phyloP scores from a whole-genome alignment of 352 stramenopile genomes.

The Phytopythium boreale region DNA sequence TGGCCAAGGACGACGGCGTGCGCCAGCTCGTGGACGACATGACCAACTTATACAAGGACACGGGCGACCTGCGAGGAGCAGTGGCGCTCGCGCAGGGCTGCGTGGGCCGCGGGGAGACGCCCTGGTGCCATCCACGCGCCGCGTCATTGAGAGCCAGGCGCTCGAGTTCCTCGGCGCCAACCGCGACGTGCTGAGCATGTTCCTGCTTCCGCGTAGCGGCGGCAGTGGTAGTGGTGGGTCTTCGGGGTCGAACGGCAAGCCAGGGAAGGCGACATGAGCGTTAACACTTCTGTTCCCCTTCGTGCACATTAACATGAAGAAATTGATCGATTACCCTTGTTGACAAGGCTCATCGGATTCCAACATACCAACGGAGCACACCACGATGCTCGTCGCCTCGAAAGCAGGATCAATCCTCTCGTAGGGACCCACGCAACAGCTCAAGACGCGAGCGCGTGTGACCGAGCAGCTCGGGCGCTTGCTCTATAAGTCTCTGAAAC shows the following conservation, averaged over 20 bases:
- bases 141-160: constrained; percentile 73
- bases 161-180: constrained; percentile 76
- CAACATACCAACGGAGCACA: not conserved
- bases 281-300: not conserved
- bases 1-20: constrained; percentile 72
- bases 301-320: not conserved
- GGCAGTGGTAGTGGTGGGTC: not conserved
- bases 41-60: constrained; percentile 52
- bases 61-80: constrained; percentile 62
- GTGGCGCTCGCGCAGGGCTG: constrained; percentile 55
- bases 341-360: not conserved
- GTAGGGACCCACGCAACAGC: constrained; percentile 46
- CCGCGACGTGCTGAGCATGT: constrained; percentile 80
- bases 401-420: constrained; percentile 13
- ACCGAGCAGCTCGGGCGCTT: constrained; percentile 38
- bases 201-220: constrained; percentile 44
- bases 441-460: constrained; percentile 51
- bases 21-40: constrained; percentile 62
- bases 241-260: not conserved
- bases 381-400: not conserved
- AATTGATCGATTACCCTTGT: not conserved
- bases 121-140: constrained; percentile 65
- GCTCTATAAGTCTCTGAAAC: constrained; percentile 39
- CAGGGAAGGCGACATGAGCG: not conserved
- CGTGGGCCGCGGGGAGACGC: constrained; percentile 60